Conservation (phyloP, 2,329 filamentous ascomycete species). For the Calycina marina region DNA sequence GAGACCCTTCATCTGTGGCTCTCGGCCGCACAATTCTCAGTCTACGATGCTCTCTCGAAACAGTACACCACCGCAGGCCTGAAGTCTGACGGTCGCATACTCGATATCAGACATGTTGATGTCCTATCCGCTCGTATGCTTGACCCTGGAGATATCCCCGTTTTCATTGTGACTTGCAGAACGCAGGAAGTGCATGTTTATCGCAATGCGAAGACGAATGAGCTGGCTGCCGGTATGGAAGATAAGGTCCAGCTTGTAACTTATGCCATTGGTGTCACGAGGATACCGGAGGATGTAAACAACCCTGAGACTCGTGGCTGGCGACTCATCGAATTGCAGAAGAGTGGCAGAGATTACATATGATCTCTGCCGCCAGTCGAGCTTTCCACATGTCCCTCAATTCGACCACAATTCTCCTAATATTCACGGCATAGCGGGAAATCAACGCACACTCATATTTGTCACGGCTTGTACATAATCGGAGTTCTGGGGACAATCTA, state of each 20-base stretch:
- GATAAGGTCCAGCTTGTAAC: slow-evolving; percentile 97
- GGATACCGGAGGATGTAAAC: slow-evolving; percentile 86
- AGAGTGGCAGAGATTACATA: slow-evolving; percentile 85
- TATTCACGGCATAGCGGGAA: background rate
- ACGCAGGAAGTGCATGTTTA: slow-evolving; percentile 98
- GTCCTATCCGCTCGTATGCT: slow-evolving; percentile 68
- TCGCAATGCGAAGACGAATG: slow-evolving; percentile 73
- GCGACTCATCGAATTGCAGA: slow-evolving; percentile 96
- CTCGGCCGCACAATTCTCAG: slow-evolving; percentile 87
- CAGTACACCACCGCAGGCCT: slow-evolving; percentile 90
- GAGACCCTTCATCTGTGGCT: slow-evolving; percentile 90
- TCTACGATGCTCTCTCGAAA: slow-evolving; percentile 92
- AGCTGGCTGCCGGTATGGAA: slow-evolving; percentile 94
- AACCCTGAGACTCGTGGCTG: slow-evolving; percentile 95
- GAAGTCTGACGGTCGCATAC: slow-evolving; percentile 85
- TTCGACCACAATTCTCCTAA: background rate
- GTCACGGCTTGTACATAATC: too few species aligned
- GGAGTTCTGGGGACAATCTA: too few species aligned
- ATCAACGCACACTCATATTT: too few species aligned
- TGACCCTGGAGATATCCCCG: slow-evolving; percentile 76
- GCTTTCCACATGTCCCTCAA: background rate
- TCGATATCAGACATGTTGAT: slow-evolving; percentile 91
- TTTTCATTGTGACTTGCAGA: slow-evolving; percentile 92
- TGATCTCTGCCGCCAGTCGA: slow-evolving; percentile 26
- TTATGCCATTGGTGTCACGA: slow-evolving; percentile 91